phyloP scores from a whole-genome alignment of 2,329 filamentous ascomycete species.

The Botryosphaeria dothidea region DNA sequence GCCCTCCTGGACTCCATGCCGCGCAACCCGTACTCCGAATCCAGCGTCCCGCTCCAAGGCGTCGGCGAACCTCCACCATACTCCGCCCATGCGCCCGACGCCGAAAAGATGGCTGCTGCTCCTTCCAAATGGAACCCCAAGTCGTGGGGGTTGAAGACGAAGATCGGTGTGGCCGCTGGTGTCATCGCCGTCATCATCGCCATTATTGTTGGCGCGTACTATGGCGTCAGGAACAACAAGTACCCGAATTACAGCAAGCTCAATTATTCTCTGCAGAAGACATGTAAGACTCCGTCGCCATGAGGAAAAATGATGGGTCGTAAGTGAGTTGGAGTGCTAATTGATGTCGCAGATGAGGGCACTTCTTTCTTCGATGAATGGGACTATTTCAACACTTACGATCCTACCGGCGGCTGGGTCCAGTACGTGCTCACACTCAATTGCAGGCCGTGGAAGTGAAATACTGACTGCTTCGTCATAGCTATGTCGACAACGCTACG shows the following conservation, averaged over 20 bases:
- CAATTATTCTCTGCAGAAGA: conserved; percentile 19
- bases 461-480: neutral
- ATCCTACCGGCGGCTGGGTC: conserved; percentile 32
- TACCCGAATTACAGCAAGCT: conserved; percentile 19
- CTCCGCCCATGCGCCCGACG: neutral
- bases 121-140: conserved; percentile 18
- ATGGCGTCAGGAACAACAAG: neutral
- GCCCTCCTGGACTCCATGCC: neutral
- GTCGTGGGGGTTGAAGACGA: conserved; percentile 43
- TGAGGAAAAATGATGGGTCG: no score
- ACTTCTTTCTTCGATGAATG: conserved; percentile 36
- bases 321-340: neutral
- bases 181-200: conserved; percentile 52
- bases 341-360: conserved; percentile 56
- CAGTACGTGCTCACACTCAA: conserved; percentile 25
- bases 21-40: neutral
- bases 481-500: conserved; percentile 21
- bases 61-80: conserved; percentile 10
- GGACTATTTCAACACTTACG: conserved; percentile 30
- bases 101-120: neutral
- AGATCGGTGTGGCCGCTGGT: conserved; percentile 53
- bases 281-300: conserved; percentile 68
- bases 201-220: conserved; percentile 56
- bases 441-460: neutral
- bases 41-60: neutral